Percentiles rank a stretch among this genome's conserved stretches.
These are phyloP conservation scores for Suhomyces taliae DNA, from an alignment of 1,139 yeast species.

Conservation along the genomic window DNA sequence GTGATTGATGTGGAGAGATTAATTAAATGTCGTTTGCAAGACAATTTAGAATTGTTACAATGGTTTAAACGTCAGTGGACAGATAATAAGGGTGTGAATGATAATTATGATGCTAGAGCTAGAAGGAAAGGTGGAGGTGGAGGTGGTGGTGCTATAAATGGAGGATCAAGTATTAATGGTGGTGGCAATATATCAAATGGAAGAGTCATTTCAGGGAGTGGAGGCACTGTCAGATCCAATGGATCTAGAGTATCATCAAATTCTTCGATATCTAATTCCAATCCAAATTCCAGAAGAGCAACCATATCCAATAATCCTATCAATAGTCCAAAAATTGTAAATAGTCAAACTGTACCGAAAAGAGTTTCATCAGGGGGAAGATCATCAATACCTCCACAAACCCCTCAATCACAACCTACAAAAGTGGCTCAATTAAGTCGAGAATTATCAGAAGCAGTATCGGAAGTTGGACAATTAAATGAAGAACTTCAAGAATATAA, in stretches of 20 bases:
- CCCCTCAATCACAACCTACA: conserved; percentile 3
- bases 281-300: conserved; percentile 5
- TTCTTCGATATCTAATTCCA: conserved; percentile 8
- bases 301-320: conserved; percentile 2
- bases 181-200: not conserved
- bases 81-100: conserved; percentile 62
- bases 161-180: not conserved
- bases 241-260: conserved; percentile 6
- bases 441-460: conserved; percentile 13
- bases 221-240: not conserved
- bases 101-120: conserved; percentile 62
- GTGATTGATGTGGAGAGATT: conserved; percentile 78
- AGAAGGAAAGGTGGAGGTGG: conserved; percentile 19
- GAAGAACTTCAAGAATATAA: conserved; percentile 55
- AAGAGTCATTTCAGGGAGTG: not conserved
- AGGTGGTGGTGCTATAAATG: not conserved
- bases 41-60: conserved; percentile 88
- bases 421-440: conserved; percentile 13
- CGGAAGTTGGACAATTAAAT: conserved; percentile 40
- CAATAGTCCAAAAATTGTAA: conserved; percentile 6
- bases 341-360: conserved; percentile 1
- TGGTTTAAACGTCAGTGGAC: conserved; percentile 88
- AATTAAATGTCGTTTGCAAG: conserved; percentile 88
- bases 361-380: conserved; percentile 8
- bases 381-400: conserved; percentile 3